These are phyloP conservation scores for Colletotrichum paranaense DNA, from an alignment of 2,329 filamentous ascomycete genomes.

Conservation along the genomic window DNA sequence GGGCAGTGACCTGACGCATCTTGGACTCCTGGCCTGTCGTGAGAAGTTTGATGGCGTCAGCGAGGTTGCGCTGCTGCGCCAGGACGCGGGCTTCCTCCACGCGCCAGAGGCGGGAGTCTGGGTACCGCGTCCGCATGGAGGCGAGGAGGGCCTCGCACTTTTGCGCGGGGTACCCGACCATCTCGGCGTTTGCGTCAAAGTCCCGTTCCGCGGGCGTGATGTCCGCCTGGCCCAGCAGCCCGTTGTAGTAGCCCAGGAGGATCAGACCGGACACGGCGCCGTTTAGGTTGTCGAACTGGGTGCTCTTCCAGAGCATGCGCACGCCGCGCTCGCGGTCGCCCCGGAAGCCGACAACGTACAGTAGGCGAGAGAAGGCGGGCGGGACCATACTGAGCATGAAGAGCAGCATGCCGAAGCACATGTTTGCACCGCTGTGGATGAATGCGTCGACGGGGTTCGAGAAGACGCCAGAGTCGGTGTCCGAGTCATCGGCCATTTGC, in stretches of 20 bases:
- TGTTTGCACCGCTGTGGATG: conserved; percentile 87
- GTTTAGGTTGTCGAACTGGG: conserved; percentile 87
- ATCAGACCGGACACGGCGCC: conserved; percentile 89
- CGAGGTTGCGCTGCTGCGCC: conserved; percentile 73
- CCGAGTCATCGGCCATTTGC: conserved; percentile 20
- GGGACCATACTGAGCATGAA: conserved; percentile 94
- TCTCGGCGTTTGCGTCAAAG: conserved; percentile 62
- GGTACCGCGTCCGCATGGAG: conserved; percentile 82
- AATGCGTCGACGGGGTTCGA: conserved; percentile 85
- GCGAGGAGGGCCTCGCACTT: conserved; percentile 75
- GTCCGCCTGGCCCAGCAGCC: conserved; percentile 86
- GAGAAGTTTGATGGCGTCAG: conserved; percentile 75
- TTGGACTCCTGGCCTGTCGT: conserved; percentile 70
- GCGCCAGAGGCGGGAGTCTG: conserved; percentile 85
- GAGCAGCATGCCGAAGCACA: conserved; percentile 89
- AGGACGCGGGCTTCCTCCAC: conserved; percentile 87
- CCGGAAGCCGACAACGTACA: conserved; percentile 90
- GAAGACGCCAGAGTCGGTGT: conserved; percentile 57
- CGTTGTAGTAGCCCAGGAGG: conserved; percentile 89
- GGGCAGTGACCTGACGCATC: conserved; percentile 88
- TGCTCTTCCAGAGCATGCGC: conserved; percentile 89
- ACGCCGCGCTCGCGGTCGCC: conserved; percentile 88
- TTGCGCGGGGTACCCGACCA: conserved; percentile 78
- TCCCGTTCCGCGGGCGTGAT: conserved; percentile 77
- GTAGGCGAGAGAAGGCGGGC: conserved; percentile 86